A percentile compares a stretch with the other conserved stretches of the same genome.
phyloP scores from a whole-genome alignment of 225 moss, liverwort and hornwort species.

The Pseudoscleropodium purum region DNA sequence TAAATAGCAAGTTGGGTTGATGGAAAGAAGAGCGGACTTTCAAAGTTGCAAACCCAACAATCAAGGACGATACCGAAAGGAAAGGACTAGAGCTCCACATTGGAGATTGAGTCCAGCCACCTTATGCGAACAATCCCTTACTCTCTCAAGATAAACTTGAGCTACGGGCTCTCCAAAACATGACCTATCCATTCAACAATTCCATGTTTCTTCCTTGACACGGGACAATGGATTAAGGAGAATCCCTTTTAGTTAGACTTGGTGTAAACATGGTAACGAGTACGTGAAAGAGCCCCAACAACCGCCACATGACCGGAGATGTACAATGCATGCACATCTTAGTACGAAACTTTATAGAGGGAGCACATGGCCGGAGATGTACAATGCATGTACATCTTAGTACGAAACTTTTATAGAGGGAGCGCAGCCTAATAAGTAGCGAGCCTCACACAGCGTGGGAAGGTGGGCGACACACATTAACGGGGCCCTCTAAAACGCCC shows the following conservation, averaged over 20 bases:
- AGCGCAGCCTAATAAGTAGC: too few species aligned
- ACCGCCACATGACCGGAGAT: fast-evolving
- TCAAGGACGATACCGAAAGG: too few species aligned
- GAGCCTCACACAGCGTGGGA: too few species aligned
- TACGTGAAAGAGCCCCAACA: background rate
- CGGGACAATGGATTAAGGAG: fast-evolving
- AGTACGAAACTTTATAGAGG: fast-evolving
- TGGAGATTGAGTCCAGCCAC: too few species aligned
- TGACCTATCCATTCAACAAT: fast-evolving
- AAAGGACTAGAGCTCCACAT: too few species aligned
- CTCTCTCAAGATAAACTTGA: background rate
- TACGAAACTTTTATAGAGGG: background rate
- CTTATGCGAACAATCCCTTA: too few species aligned
- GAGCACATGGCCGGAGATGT: fast-evolving
- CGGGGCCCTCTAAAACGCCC: too few species aligned
- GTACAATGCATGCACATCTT: background rate
- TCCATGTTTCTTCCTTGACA: background rate
- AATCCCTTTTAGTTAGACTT: background rate
- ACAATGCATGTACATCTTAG: background rate
- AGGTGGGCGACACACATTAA: too few species aligned
- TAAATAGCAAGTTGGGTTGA: too few species aligned
- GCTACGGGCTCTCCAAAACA: background rate
- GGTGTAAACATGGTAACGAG: background rate
- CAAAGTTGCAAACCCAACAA: too few species aligned
- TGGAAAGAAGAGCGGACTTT: too few species aligned